Conservation (phyloP, 306 rosid genomes). For the Cicer arietinum region DNA sequence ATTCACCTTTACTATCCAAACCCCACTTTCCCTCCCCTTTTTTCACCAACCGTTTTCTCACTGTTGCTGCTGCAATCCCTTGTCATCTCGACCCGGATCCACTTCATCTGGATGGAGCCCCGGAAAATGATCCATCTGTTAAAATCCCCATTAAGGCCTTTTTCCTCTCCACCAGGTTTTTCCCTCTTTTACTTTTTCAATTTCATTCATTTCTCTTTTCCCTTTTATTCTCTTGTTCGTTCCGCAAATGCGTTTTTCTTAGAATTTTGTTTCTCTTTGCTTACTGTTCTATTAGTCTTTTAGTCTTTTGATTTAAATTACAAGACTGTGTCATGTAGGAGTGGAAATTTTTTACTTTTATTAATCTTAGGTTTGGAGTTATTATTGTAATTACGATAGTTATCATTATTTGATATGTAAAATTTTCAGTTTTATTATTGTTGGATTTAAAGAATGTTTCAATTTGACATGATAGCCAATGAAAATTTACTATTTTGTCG, state of each 20-base stretch:
- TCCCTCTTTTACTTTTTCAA: background rate
- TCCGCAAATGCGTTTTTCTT: constrained; percentile 32
- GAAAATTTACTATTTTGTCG: no score
- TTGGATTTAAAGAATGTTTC: no score
- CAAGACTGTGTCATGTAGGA: background rate
- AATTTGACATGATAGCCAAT: no score
- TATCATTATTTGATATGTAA: background rate
- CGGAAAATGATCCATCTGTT: constrained; percentile 49
- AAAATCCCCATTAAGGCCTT: constrained; percentile 84
- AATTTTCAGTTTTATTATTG: background rate
- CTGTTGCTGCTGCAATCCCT: constrained; percentile 57
- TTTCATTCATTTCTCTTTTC: constrained; percentile 30
- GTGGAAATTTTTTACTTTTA: background rate
- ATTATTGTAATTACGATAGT: background rate
- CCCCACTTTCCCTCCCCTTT: constrained; percentile 39
- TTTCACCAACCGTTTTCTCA: constrained; percentile 40
- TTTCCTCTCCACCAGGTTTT: constrained; percentile 88
- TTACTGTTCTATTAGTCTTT: constrained; percentile 38
- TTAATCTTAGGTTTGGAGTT: background rate
- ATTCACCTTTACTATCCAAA: constrained; percentile 40
- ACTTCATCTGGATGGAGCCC: constrained; percentile 18
- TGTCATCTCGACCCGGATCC: constrained; percentile 55
- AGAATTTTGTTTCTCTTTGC: constrained; percentile 7
- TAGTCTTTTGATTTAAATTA: background rate
- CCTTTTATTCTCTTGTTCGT: background rate